Evolutionary conservation across 2,329 filamentous ascomycete genomes (phyloP).

Genomic region (Alternaria metachromatica): DNA sequence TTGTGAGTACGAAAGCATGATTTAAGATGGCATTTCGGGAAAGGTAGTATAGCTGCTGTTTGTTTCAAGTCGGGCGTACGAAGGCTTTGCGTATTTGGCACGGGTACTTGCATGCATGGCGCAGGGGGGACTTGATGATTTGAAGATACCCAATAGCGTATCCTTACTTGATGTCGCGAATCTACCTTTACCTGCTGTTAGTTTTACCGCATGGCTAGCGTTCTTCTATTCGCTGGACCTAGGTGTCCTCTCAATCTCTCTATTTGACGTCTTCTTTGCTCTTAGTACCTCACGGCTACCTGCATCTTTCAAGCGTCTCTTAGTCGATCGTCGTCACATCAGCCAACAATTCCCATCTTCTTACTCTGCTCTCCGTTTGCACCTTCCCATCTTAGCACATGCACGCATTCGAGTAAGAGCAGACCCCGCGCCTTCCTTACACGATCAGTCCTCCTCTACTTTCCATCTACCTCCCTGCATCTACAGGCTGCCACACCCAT

Average conservation of each 20-base stretch:
- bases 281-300: background rate
- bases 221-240: background rate
- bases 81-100: background rate
- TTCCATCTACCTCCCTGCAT: background rate
- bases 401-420: background rate
- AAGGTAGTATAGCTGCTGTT: background rate
- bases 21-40: background rate
- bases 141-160: constrained; percentile 3
- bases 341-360: background rate
- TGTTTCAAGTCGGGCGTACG: background rate
- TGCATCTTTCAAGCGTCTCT: background rate
- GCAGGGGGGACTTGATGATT: background rate
- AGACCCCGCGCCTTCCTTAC: background rate
- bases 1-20: constrained; percentile 13
- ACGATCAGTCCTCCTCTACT: background rate
- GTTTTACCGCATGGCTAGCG: background rate
- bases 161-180: background rate
- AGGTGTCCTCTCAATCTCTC: background rate
- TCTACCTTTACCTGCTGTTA: constrained; percentile 2
- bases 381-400: background rate
- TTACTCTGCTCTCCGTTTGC: background rate
- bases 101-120: constrained; percentile 3
- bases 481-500: background rate
- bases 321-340: background rate
- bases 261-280: background rate